Base-by-base conservation (phyloP, 2,329 filamentous ascomycete species). In the Pseudogymnoascus sp. region DNA sequence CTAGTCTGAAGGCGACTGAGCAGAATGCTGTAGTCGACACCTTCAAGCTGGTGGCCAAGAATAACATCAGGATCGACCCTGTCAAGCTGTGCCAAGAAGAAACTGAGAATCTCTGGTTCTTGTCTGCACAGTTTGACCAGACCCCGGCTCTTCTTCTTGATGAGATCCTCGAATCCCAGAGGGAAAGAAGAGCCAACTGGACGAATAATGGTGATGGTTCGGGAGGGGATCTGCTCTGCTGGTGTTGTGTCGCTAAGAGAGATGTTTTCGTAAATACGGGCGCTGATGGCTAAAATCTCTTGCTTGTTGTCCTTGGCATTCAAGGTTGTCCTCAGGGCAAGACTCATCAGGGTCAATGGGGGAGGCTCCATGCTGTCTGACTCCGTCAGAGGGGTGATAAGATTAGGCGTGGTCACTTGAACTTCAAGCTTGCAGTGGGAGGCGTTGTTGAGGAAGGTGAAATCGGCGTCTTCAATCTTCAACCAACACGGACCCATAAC, bases 401-500 rank as follows among this genome's bases (percentile, higher is more conserved):
- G 85, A 71, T 89, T 87, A 1, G 95, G 93, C 67, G 92, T 89
- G 37, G 85, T 83, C 57, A 92, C 89, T 70, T 90, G 84, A 60
- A 96, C 87, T 76, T 99, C 95, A 10, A 99, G 85, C 77, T 97
- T 98, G 81, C 95, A 97, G 84, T 96, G 95, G 0, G 95, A 99
- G 10, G 92, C 90, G 71, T 97, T 97, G 76, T 92, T 93, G 69
- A 98, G 82, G 5, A 89, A 81, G 16, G 84, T 83, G 73, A 96
- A 97, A 74, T 97, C 88, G 31, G 90, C 90, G 69, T 90, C 88
- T 68, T 92, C 84, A 63, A 99, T 95, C 73, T 89, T 93, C 54
- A 99, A 83, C 95, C 95, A 99, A 75, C 95, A 98, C 31, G 95
- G 95, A 1, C 95, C 95, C 93, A 97, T 99, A 70, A 99, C 90